Evolutionary conservation across 31 red algal species (phyloP).

Genomic region (Porphyra umbilicalis): DNA sequence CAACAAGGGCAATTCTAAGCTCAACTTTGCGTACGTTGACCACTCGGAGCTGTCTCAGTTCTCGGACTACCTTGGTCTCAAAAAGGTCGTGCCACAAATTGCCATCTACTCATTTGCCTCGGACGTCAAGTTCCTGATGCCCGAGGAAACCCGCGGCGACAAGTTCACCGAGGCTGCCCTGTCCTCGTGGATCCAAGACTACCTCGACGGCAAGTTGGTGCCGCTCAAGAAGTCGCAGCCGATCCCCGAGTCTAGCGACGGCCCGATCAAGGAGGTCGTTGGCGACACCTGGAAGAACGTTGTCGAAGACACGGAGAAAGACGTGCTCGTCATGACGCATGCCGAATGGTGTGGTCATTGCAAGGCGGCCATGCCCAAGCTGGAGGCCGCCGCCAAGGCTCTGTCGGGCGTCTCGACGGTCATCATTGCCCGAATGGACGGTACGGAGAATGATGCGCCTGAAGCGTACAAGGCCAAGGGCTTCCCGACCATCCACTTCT

Average conservation of each 20-base stretch:
- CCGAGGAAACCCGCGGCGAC: constrained; percentile 23
- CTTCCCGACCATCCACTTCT: constrained; percentile 91
- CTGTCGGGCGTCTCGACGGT: constrained; percentile 53
- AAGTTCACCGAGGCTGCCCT: constrained; percentile 37
- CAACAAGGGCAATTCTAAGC: constrained; percentile 43
- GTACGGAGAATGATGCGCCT: constrained; percentile 91
- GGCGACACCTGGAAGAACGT: constrained; percentile 69
- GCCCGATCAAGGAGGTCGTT: constrained; percentile 68
- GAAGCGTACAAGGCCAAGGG: constrained; percentile 77
- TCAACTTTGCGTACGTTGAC: constrained; percentile 60
- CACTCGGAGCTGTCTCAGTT: constrained; percentile 25
- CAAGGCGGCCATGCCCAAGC: constrained; percentile 50
- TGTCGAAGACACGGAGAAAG: constrained; percentile 63
- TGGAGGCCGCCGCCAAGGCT: constrained; percentile 59
- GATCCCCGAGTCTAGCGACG: constrained; percentile 49
- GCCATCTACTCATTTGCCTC: constrained; percentile 62
- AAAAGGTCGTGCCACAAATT: constrained; percentile 39
- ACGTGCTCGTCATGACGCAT: constrained; percentile 84
- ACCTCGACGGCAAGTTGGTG: constrained; percentile 61
- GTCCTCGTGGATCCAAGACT: constrained; percentile 49
- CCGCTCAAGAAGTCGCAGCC: constrained; percentile 61
- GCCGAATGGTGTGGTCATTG: constrained; percentile 95
- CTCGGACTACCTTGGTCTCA: constrained; percentile 57
- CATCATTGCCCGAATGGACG: constrained; percentile 82
- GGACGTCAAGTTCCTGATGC: constrained; percentile 67